phyloP scores from a whole-genome alignment of 2,329 filamentous ascomycete species.

The Pestalotiopsis sp. region DNA sequence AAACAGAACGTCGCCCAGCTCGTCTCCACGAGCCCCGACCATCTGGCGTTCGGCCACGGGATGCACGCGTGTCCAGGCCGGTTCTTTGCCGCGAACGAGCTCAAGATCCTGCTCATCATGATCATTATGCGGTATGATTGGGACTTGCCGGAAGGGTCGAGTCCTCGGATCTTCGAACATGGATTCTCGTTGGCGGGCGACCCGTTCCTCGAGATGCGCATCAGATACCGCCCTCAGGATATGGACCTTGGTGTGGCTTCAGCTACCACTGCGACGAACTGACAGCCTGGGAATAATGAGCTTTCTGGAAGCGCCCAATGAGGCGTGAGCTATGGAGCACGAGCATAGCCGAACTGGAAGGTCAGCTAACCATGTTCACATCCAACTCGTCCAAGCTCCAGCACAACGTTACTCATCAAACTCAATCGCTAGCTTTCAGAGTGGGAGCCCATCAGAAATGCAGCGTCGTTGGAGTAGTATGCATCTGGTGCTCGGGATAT shows the following conservation, averaged over 20 bases:
- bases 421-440: not conserved
- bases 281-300: no score
- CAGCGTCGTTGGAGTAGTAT: not conserved
- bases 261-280: no score
- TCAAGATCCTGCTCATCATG: not conserved
- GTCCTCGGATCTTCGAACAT: not conserved
- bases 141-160: not conserved
- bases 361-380: no score
- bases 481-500: not conserved
- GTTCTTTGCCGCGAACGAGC: constrained; percentile 6
- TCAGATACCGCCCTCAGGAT: not conserved
- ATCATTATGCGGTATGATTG: constrained; percentile 5
- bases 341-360: no score
- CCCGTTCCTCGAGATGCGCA: not conserved
- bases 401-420: not conserved
- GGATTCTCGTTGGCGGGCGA: not conserved
- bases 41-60: constrained; percentile 13
- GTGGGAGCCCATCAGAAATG: not conserved
- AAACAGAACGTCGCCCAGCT: constrained; percentile 35
- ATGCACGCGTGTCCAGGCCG: constrained; percentile 7
- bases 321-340: no score
- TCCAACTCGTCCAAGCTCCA: not conserved
- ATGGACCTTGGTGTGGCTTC: not conserved
- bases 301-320: no score
- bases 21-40: constrained; percentile 34